Evolutionary conservation across 352 stramenopile genomes (phyloP), one percentile per base, ranked within the genome.

Genomic region (Phytophthora ohioensis): DNA sequence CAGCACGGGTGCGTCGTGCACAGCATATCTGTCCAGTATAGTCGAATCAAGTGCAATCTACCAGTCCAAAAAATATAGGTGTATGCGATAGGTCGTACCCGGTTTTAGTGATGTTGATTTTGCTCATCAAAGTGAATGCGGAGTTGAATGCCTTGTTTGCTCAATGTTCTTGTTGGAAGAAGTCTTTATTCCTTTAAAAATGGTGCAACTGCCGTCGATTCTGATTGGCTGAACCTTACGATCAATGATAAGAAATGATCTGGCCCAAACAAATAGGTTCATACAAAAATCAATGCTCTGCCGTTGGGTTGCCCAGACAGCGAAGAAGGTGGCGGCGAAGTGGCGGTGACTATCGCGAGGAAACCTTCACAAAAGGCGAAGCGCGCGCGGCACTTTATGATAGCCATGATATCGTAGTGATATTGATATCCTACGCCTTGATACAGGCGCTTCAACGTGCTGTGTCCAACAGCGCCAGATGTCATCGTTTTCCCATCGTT

Each of bases 21-120:
- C 5, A 12, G n/a, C 31, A 8, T 10, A 71, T 71, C 64, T 65
- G n/a, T 58, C 45, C 36, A 65, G 54, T 17, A 70, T 70, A 70
- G 21, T 70, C 21, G n/a, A 58, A 65, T 70, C 63, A 70, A 65
- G 36, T 45, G 13, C 17, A 51, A 35, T 32, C 35, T 47, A 46
- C 17, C 51, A 17, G 34, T 17, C n/a, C 48, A 11, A 46, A 58
- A 64, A 51, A 51, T 49, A 21, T 17, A 27, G 9, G 34, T 56
- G 35, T 17, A 8, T 69, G 63, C 64, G 54, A 57, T 54, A 46
- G 43, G 63, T 0, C 32, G 5, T 45, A 11, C 62, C 42, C 13
- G 15, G 27, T 0, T 64, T 69, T 64, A 57, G 34, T 8, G 43
- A 27, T 3, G 11, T 34, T 39, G 3, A n/a, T 36, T n/a, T 43